Evolutionary conservation across 1,284 basidiomycete genomes (phyloP), one percentile per base, ranked within the genome.

Genomic region (Naganishia sp.): DNA sequence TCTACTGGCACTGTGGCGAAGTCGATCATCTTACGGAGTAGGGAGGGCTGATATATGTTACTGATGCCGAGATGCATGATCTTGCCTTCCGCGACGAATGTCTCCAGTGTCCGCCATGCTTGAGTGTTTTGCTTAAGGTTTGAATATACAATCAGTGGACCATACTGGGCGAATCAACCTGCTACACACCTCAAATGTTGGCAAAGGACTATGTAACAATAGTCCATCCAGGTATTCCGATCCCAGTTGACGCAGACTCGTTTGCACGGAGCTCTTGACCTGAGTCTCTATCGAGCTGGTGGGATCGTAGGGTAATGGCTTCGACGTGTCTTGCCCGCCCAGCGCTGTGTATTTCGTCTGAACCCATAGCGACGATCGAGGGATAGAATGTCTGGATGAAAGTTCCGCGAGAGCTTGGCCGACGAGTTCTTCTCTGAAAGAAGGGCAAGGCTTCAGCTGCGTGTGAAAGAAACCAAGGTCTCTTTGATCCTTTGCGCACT

Each of bases 281-380:
- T 92, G 90, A 6, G 83, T 81, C 5, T 81, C 76, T 58, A 91
- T 79, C 1, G 85, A 71, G 39, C 82, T 79, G 1, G 74, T 74
- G 2, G 84, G 82, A 69, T 88, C 83, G 77, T 92, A 92, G 0
- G 90, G 90, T 39, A 92, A 78, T 0, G 88, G 87, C 71, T 87
- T 84, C 57, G 81, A 79, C 3, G 71, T 76, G 73, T 90, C 89
- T 76, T 92, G 90, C 5, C 90, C 89, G 25, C 80, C 80, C 32
- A 90, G 80, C 0, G 88, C 81, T 0, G 90, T 92, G 75, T 84
- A 90, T 88, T 92, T 92, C 25, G 90, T 90, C 76, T 92, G 90
- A 42, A 90, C 73, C 74, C 84, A 88, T 2, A 89, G 69, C 55
- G 86, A 84, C 70, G 87, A 82, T n/a, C 88, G 83, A 56, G 81